phyloP scores from a whole-genome alignment of 2,329 filamentous ascomycete species.

The Dactylella cylindrospora region DNA sequence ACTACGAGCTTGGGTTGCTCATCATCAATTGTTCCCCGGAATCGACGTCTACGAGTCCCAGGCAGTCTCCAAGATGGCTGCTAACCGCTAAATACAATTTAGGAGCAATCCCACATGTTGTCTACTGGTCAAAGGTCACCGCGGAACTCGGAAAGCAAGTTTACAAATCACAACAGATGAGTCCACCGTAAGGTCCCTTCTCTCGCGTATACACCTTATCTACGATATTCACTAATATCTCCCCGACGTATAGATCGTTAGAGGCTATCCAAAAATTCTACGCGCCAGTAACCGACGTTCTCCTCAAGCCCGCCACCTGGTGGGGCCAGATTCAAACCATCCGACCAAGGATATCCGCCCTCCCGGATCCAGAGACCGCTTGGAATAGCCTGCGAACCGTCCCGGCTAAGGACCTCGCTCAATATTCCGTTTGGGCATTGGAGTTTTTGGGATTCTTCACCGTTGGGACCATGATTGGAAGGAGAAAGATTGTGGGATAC shows the following conservation, averaged over 20 bases:
- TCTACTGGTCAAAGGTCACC: constrained; percentile 90
- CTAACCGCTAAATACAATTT: constrained; percentile 39
- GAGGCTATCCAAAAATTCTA: constrained; percentile 29
- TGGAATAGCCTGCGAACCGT: constrained; percentile 67
- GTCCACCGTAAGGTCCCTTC: constrained; percentile 75
- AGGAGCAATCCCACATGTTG: constrained; percentile 81
- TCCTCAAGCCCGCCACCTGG: constrained; percentile 41
- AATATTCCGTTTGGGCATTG: constrained; percentile 75
- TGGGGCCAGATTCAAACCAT: constrained; percentile 41
- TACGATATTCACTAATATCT: constrained; percentile 7
- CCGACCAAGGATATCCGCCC: constrained; percentile 55
- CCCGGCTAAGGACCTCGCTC: constrained; percentile 68
- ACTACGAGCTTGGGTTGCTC: background rate
- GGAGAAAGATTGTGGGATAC: constrained; percentile 94
- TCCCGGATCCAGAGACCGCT: constrained; percentile 61
- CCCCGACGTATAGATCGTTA: constrained; percentile 9
- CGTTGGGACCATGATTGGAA: constrained; percentile 92
- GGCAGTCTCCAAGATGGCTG: too few species aligned
- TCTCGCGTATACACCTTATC: background rate
- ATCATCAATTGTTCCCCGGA: too few species aligned
- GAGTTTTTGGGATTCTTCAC: constrained; percentile 97
- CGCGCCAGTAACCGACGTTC: constrained; percentile 17
- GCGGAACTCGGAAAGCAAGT: constrained; percentile 86
- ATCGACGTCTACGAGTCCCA: too few species aligned
- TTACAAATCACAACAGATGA: constrained; percentile 85